These are phyloP conservation scores for Cladosporium colombiae DNA, from an alignment of 2,329 filamentous ascomycete genomes.

Conservation along the genomic window DNA sequence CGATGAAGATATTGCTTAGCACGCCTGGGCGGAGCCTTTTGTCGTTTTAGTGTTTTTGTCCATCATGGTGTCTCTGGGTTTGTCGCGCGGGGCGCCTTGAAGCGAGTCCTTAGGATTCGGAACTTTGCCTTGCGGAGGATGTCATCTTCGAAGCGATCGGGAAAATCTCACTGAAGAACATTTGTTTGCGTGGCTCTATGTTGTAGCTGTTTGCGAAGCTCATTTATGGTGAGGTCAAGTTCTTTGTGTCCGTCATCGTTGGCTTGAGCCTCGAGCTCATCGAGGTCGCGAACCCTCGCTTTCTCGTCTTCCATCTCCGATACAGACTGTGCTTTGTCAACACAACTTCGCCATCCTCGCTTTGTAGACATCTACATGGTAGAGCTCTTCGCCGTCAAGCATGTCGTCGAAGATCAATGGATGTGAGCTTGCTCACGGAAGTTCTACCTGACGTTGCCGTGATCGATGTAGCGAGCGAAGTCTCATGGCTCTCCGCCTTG, in stretches of 20 bases:
- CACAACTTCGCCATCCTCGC: no score
- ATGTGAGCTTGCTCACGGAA: background rate
- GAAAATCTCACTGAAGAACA: no score
- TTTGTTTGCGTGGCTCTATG: background rate
- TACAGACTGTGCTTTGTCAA: background rate
- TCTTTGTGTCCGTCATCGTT: background rate
- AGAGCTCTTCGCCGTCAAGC: background rate
- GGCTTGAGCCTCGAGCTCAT: background rate
- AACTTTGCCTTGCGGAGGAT: background rate
- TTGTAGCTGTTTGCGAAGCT: background rate
- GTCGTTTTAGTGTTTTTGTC: background rate
- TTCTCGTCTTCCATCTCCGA: background rate
- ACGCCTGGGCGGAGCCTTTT: background rate
- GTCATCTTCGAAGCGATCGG: background rate
- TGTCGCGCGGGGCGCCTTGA: background rate
- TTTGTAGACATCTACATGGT: background rate
- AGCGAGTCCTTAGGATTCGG: background rate
- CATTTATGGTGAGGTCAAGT: background rate
- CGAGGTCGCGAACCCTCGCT: background rate
- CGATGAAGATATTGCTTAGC: background rate
- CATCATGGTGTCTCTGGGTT: background rate
- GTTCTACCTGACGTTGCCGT: background rate
- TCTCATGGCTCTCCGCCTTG: background rate
- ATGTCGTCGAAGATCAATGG: no score
- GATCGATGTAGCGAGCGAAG: background rate